phyloP scores from a whole-genome alignment of 768 basidiomycete species.

The Termitomyces sp. region DNA sequence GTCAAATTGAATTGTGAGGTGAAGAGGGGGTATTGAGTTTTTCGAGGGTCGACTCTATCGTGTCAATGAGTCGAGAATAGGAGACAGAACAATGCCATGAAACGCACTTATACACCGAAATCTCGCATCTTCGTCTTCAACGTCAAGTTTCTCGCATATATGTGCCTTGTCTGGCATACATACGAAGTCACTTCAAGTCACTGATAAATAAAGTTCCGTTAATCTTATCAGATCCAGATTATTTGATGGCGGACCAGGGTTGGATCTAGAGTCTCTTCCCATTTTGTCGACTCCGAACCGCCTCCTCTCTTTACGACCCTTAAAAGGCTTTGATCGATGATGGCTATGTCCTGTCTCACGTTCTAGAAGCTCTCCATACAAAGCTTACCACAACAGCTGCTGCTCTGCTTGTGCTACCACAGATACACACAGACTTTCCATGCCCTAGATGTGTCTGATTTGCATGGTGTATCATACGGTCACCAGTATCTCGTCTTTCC shows the following conservation, averaged over 20 bases:
- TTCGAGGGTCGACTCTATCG: conserved; percentile 9
- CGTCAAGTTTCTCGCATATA: conserved; percentile 5
- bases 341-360: neutral
- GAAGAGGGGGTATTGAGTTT: conserved; percentile 6
- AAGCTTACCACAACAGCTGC: neutral
- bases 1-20: neutral
- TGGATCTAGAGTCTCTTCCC: neutral
- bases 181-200: neutral
- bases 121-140: conserved; percentile 10
- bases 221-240: neutral
- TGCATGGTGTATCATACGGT: neutral
- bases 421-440: neutral
- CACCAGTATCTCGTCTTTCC: neutral
- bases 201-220: too few relatives aligned
- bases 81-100: neutral
- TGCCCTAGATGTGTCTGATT: neutral
- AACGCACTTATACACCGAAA: conserved; percentile 10
- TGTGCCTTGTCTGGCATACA: neutral
- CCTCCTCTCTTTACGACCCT: neutral
- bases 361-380: neutral
- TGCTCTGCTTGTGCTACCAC: neutral
- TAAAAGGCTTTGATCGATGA: neutral
- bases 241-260: neutral
- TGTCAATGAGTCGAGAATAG: neutral
- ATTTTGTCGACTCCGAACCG: too few relatives aligned